Conservation (phyloP, 179 eudicot genomes). For the Spinacia oleracea region DNA sequence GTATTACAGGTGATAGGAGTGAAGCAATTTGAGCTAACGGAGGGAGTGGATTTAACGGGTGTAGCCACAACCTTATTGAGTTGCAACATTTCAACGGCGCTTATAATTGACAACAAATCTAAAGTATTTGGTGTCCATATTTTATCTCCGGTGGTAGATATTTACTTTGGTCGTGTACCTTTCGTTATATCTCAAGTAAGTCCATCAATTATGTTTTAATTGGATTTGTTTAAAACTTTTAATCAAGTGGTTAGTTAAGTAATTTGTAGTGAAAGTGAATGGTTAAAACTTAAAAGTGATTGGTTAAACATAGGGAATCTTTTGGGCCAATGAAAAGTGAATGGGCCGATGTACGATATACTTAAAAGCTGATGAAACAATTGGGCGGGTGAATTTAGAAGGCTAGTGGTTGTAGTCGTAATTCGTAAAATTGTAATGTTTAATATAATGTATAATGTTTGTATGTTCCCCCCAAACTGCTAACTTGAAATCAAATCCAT, state of each 20-base stretch:
- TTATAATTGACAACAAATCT: constrained; percentile 68
- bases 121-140: constrained; percentile 59
- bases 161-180: constrained; percentile 49
- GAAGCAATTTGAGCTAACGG: constrained; percentile 50
- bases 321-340: no score
- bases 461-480: neutral
- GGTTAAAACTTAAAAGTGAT: no score
- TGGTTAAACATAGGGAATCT: no score
- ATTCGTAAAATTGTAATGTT: no score
- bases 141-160: constrained; percentile 41
- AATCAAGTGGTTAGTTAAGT: no score
- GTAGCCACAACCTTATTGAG: constrained; percentile 65
- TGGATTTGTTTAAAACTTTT: no score
- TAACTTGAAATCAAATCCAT: neutral
- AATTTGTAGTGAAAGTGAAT: no score
- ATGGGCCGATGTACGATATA: no score
- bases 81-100: constrained; percentile 53
- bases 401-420: no score
- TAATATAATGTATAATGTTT: no score
- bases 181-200: constrained; percentile 59
- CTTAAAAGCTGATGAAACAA: no score
- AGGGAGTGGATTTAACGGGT: constrained; percentile 76
- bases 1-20: constrained; percentile 56
- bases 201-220: neutral
- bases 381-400: no score